Percentiles rank a stretch among this genome's conserved stretches.
Conservation (phyloP, 352 stramenopile species). For the Globisporangium nunn region DNA sequence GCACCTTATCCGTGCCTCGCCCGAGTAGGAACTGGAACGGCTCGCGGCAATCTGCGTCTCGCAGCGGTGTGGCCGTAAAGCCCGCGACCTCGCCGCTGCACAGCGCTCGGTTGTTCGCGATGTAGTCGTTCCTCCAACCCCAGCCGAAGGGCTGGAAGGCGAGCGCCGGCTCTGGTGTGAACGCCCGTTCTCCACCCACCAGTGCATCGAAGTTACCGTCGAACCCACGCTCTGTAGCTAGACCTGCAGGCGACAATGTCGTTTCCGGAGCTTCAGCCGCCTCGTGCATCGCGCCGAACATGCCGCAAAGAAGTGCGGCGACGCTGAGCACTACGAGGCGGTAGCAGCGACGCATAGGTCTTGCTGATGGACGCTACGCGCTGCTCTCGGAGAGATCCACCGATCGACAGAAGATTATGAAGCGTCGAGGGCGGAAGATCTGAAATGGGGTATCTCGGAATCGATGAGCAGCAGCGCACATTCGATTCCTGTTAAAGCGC, state of each 20-base stretch:
- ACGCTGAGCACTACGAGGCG: neutral
- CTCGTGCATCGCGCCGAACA: neutral
- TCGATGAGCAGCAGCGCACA: too few relatives aligned
- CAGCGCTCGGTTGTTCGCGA: neutral
- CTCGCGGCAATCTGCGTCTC: constrained; percentile 2
- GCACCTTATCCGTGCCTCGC: constrained; percentile 4
- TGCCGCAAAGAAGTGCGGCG: neutral
- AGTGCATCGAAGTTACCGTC: neutral
- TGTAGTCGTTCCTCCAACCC: constrained; percentile 3
- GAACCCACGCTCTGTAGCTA: neutral
- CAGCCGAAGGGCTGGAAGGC: neutral
- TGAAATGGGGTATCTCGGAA: too few relatives aligned
- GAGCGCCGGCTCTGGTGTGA: constrained; percentile 2
- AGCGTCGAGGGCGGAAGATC: too few relatives aligned
- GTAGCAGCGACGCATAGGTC: neutral
- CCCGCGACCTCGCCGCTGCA: constrained; percentile 7
- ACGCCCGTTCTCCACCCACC: neutral
- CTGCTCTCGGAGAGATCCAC: too few relatives aligned
- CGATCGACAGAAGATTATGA: too few relatives aligned
- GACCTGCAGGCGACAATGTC: neutral
- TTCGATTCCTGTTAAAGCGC: neutral
- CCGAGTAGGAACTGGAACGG: constrained; percentile 8
- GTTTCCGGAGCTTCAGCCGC: neutral
- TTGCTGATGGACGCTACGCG: neutral
- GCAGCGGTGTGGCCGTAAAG: neutral